These are phyloP conservation scores for Helianthus tuberosus DNA, from an alignment of 129 eudicot genomes.

Conservation along the genomic window DNA sequence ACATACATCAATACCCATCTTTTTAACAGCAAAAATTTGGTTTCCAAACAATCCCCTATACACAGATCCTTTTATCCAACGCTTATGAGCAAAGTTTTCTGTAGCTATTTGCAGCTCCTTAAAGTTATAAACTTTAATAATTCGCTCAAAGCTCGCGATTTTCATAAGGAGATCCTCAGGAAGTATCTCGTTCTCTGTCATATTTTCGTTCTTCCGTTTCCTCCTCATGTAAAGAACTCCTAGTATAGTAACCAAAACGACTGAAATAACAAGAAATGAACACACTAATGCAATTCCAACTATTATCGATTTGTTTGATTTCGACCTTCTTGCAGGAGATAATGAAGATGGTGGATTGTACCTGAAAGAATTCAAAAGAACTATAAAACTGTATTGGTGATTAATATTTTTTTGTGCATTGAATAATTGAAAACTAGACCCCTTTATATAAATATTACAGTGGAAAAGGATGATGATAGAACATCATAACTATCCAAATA, in stretches of 20 bases:
- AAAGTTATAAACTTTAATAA: constrained; percentile 46
- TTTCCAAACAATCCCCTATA: constrained; percentile 50
- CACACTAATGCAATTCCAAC: constrained; percentile 30
- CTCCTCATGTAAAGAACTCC: constrained; percentile 26
- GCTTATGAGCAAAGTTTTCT: constrained; percentile 41
- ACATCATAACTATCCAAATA: no score
- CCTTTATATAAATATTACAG: no score
- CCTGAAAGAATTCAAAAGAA: no score
- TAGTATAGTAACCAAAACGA: constrained; percentile 18
- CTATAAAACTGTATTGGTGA: no score
- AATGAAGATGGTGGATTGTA: constrained; percentile 18
- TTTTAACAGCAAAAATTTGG: constrained; percentile 54
- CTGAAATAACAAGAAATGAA: constrained; percentile 26
- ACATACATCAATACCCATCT: constrained; percentile 35
- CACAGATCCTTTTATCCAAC: constrained; percentile 49
- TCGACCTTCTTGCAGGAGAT: constrained; percentile 23
- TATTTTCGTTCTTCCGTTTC: constrained; percentile 11
- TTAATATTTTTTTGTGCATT: no score
- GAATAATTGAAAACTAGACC: no score
- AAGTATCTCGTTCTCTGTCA: not conserved
- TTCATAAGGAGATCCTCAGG: constrained; percentile 46
- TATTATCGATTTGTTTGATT: constrained; percentile 18
- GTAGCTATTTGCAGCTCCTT: constrained; percentile 61
- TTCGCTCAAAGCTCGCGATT: constrained; percentile 55
- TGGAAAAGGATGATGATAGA: no score